Base-by-base conservation (phyloP, 2,329 filamentous ascomycete genomes). In the Venturiaceae sp. region DNA sequence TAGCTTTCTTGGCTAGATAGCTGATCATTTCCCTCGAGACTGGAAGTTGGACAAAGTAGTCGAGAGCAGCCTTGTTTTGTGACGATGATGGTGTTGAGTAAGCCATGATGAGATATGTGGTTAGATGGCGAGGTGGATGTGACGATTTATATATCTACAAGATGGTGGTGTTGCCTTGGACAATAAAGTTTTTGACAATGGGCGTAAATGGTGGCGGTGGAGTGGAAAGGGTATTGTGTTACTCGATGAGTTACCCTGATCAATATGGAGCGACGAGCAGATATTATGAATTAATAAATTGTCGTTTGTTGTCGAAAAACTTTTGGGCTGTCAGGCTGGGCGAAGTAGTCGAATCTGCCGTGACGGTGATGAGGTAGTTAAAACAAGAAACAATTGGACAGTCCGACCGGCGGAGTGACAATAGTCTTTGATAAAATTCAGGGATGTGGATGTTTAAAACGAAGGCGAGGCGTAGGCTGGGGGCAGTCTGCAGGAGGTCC, bases 11-110 rank as follows among this genome's bases (percentile, higher is more conserved):
- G 63, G 89, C 87, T 61, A 94, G 82, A 74, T 90, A 89, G 60
- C 77, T 72, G 66, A 94, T 87, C 89, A 94, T 94, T 58, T 86
- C 80, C 65, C 80, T 80, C 68, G 80, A 84, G 63, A 94, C 89
- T 9, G 86, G 85, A 65, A 83, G 81, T 74, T 87, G 89, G 75
- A 94, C 83, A 71, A 94, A 92, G 67, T 88, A 82, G 67, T 92
- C 87, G 63, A 94, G 80, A 54, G 89, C 89, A 57, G 81, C 81
- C 71, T 85, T 83, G 77, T 91, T 91, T 72, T 81, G 73, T 23
- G 70, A 66, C 64, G 68, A 73, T 65, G 66, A 71, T 66, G 69
- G 66, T 65, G 65, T 60, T 66, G 72, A 72, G 71, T 74, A 76
- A 65, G 74, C 68, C 77, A 79, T 79, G 14, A n/a, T 39, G 34